Evolutionary conservation across 441 rosid genomes (phyloP).

Genomic region (Isatis lusitanica): DNA sequence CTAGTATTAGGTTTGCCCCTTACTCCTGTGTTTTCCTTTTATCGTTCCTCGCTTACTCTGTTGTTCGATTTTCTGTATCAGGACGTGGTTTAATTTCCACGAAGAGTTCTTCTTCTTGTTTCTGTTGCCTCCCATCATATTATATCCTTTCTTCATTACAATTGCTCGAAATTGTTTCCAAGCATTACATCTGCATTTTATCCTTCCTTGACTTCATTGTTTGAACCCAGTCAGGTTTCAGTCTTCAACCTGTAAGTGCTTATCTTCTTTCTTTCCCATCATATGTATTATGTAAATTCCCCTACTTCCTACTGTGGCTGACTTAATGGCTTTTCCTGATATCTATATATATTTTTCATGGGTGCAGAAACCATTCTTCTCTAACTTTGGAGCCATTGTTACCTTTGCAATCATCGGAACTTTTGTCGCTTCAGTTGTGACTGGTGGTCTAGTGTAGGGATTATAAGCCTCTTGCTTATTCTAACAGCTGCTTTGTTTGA

Average conservation of each 20-base stretch:
- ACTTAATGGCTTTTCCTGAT: not conserved
- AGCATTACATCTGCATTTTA: not conserved
- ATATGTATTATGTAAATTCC: not conserved
- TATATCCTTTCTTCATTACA: conserved; percentile 61
- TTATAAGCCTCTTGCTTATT: conserved; percentile 4
- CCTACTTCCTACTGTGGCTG: not conserved
- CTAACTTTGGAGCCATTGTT: conserved; percentile 94
- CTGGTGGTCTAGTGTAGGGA: conserved; percentile 81
- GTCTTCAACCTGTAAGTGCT: conserved; percentile 79
- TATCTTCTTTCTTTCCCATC: not conserved
- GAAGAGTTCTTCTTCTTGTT: conserved; percentile 95
- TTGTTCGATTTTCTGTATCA: conserved; percentile 33
- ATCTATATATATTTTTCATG: not conserved
- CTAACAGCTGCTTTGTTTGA: conserved; percentile 34
- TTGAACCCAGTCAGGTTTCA: conserved; percentile 89
- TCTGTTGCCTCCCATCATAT: conserved; percentile 91
- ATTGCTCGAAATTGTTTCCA: not conserved
- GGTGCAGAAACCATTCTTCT: conserved; percentile 87
- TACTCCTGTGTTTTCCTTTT: not conserved
- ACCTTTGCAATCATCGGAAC: conserved; percentile 88
- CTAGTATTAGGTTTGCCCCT: conserved; percentile 65
- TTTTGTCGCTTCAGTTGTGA: conserved; percentile 69
- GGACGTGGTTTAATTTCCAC: conserved; percentile 96
- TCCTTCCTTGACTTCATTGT: conserved; percentile 50
- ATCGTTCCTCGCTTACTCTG: conserved; percentile 6